phyloP scores from a whole-genome alignment of 2,329 filamentous ascomycete species.

The Geosmithia putterillii region DNA sequence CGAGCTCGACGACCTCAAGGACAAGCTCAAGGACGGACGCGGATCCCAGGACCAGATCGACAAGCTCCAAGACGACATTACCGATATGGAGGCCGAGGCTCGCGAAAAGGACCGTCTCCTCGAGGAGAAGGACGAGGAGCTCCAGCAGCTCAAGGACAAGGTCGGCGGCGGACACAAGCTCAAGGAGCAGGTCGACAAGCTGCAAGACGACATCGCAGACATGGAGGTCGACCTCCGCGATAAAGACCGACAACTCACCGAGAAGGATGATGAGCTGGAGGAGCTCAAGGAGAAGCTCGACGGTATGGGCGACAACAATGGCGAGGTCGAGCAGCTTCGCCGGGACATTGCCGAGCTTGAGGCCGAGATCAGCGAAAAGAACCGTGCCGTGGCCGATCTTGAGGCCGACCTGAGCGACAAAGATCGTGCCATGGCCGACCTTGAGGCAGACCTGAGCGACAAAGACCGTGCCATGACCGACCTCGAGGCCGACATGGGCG shows the following conservation, averaged over 20 bases:
- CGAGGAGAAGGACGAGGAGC: constrained; percentile 41
- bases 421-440: constrained; percentile 52
- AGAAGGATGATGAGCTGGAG: constrained; percentile 56
- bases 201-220: constrained; percentile 64
- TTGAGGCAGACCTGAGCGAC: neutral
- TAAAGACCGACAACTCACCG: constrained; percentile 61
- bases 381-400: constrained; percentile 55
- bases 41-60: constrained; percentile 50
- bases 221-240: constrained; percentile 64
- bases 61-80: constrained; percentile 40
- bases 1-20: constrained; percentile 56
- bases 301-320: constrained; percentile 38
- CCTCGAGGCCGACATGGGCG: constrained; percentile 54
- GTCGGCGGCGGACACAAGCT: constrained; percentile 44
- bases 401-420: neutral
- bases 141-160: constrained; percentile 49
- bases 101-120: constrained; percentile 47
- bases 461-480: constrained; percentile 48
- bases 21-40: constrained; percentile 52
- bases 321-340: constrained; percentile 52
- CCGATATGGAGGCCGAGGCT: constrained; percentile 42
- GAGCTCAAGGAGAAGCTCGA: constrained; percentile 48
- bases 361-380: constrained; percentile 62
- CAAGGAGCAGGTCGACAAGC: constrained; percentile 47
- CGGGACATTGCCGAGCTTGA: constrained; percentile 68